Percentiles rank a stretch among this genome's conserved stretches.
phyloP scores from a whole-genome alignment of 148 eudicot genomes.

The Rheum nobile region DNA sequence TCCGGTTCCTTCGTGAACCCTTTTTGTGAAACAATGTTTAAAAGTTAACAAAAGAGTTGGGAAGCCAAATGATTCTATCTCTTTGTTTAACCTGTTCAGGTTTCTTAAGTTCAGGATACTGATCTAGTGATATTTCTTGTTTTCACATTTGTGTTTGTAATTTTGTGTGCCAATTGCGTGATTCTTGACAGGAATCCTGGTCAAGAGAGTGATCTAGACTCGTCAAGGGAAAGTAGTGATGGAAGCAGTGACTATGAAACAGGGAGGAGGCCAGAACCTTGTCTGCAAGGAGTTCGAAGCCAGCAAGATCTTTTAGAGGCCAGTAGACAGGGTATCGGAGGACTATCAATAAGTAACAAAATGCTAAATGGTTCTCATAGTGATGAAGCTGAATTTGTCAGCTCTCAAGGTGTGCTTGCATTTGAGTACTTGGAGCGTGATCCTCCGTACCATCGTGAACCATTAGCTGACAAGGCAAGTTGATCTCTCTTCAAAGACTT shows the following conservation, averaged over 20 bases:
- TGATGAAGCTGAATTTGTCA: slow-evolving; percentile 49
- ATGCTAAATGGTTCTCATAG: slow-evolving; percentile 32
- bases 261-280: slow-evolving; percentile 24
- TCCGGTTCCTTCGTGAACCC: too few species aligned
- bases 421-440: slow-evolving; percentile 62
- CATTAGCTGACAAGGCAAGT: slow-evolving; percentile 84
- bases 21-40: background rate
- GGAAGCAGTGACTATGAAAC: slow-evolving; percentile 48
- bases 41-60: background rate
- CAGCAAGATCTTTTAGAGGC: slow-evolving; percentile 21
- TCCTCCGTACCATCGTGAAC: slow-evolving; percentile 73
- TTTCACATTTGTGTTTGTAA: background rate
- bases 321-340: slow-evolving; percentile 29
- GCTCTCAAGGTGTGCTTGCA: slow-evolving; percentile 44
- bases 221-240: slow-evolving; percentile 65
- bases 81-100: background rate
- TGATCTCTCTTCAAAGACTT: background rate
- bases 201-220: slow-evolving; percentile 70
- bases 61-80: background rate
- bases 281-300: slow-evolving; percentile 3
- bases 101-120: background rate
- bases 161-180: background rate
- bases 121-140: background rate
- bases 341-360: slow-evolving; percentile 28
- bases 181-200: slow-evolving; percentile 44